Conservation (phyloP, 108 stramenopile genomes). For the Cyclotella kingstonii region DNA sequence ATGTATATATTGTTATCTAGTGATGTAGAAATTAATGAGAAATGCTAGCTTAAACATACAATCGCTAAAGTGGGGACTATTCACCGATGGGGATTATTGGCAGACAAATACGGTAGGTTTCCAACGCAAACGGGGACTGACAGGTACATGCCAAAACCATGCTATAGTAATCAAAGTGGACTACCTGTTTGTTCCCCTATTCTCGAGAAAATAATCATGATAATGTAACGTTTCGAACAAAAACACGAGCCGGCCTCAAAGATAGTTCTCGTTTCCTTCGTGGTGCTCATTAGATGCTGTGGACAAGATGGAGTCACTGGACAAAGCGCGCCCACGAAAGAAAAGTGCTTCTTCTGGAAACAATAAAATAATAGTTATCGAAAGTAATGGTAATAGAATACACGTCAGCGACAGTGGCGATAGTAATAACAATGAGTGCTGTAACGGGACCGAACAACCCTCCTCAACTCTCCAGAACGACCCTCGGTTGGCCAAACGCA, state of each 20-base stretch:
- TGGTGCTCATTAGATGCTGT: neutral
- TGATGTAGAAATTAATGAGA: too few relatives aligned
- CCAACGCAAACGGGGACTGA: too few relatives aligned
- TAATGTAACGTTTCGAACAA: neutral
- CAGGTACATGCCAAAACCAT: too few relatives aligned
- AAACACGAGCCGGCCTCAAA: neutral
- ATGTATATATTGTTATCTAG: too few relatives aligned
- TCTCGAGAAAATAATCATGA: neutral
- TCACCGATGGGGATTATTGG: too few relatives aligned
- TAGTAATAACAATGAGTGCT: neutral
- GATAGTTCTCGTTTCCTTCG: too few relatives aligned
- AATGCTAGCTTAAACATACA: too few relatives aligned
- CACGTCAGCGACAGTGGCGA: slow-evolving; percentile 27
- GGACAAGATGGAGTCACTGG: slow-evolving; percentile 5
- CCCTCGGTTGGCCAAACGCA: slow-evolving; percentile 24
- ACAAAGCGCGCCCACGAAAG: slow-evolving; percentile 36
- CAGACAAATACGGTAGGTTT: too few relatives aligned
- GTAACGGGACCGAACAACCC: slow-evolving; percentile 5
- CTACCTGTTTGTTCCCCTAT: too few relatives aligned
- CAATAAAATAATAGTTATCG: neutral
- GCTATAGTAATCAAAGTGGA: too few relatives aligned
- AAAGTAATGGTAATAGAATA: slow-evolving; percentile 14
- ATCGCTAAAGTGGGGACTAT: too few relatives aligned
- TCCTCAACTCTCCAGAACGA: slow-evolving; percentile 21
- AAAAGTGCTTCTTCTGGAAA: slow-evolving; percentile 3